Percentiles rank a stretch among this genome's conserved stretches.
Evolutionary conservation across 768 basidiomycete genomes (phyloP).

Genomic region (Termitomyces sp.): DNA sequence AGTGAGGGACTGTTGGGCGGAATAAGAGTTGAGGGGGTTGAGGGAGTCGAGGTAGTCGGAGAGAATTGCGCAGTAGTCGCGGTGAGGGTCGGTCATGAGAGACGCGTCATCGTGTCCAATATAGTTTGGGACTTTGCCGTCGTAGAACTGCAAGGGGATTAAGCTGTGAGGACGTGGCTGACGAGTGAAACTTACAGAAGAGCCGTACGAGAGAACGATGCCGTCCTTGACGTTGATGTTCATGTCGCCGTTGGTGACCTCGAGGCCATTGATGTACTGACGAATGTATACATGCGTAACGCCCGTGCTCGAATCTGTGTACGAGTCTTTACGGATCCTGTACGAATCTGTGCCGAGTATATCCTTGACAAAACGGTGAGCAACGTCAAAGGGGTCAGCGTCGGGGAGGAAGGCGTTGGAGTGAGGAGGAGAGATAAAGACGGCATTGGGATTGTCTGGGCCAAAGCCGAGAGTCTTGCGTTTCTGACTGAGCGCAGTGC

Average conservation of each 20-base stretch:
- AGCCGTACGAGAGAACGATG: constrained; percentile 78
- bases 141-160: constrained; percentile 57
- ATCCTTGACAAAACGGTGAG: constrained; percentile 52
- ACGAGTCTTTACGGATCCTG: constrained; percentile 74
- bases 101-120: constrained; percentile 22
- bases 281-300: constrained; percentile 86
- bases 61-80: constrained; percentile 46
- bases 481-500: constrained; percentile 33
- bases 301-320: constrained; percentile 82
- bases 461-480: constrained; percentile 93
- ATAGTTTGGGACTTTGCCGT: constrained; percentile 45
- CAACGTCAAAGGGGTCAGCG: constrained; percentile 55
- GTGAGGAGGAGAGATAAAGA: constrained; percentile 48
- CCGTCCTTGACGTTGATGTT: constrained; percentile 91
- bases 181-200: constrained; percentile 53
- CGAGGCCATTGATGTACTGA: constrained; percentile 80
- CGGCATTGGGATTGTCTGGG: constrained; percentile 68
- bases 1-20: constrained; percentile 31
- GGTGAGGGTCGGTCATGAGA: constrained; percentile 31
- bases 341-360: constrained; percentile 39
- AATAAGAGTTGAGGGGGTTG: constrained; percentile 17
- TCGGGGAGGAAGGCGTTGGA: constrained; percentile 35
- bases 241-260: constrained; percentile 87
- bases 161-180: background rate
- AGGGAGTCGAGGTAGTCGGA: constrained; percentile 28